Evolutionary conservation across 2,329 filamentous ascomycete genomes (phyloP).

Genomic region (Aspergillus sp.): DNA sequence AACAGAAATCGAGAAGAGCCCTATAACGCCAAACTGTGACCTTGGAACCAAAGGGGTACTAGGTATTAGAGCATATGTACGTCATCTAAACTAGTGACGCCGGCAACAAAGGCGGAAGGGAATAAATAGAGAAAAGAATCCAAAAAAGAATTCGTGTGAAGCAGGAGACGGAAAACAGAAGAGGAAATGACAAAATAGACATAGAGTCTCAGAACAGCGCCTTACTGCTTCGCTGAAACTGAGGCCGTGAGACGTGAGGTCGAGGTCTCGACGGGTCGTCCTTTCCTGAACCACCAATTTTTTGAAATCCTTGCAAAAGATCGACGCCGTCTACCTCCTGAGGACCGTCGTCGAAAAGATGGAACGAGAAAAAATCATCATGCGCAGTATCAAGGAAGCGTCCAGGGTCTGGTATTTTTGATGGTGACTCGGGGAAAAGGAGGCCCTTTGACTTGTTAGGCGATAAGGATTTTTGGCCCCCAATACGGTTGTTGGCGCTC

Average conservation of each 20-base stretch:
- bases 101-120: neutral
- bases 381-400: conserved; percentile 38
- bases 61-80: conserved; percentile 2
- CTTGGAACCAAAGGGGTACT: neutral
- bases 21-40: conserved; percentile 1
- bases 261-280: conserved; percentile 34
- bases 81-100: neutral
- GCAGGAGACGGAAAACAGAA: neutral
- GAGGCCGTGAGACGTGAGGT: conserved; percentile 29
- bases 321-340: conserved; percentile 47
- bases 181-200: neutral
- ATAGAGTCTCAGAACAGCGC: conserved; percentile 31
- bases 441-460: conserved; percentile 33
- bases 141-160: neutral
- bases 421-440: conserved; percentile 42
- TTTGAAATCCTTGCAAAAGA: conserved; percentile 49
- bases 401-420: conserved; percentile 33
- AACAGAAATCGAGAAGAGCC: conserved; percentile 4
- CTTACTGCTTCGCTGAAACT: conserved; percentile 34
- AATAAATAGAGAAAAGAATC: neutral
- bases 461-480: conserved; percentile 33
- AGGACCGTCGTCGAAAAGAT: conserved; percentile 45
- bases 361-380: conserved; percentile 50
- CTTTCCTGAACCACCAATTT: conserved; percentile 43
- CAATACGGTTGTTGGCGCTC: conserved; percentile 36